A percentile compares a stretch with the other conserved stretches of the same genome.
These are phyloP conservation scores for Solanum commersonii DNA, from an alignment of 257 asterid genomes.

Conservation along the genomic window DNA sequence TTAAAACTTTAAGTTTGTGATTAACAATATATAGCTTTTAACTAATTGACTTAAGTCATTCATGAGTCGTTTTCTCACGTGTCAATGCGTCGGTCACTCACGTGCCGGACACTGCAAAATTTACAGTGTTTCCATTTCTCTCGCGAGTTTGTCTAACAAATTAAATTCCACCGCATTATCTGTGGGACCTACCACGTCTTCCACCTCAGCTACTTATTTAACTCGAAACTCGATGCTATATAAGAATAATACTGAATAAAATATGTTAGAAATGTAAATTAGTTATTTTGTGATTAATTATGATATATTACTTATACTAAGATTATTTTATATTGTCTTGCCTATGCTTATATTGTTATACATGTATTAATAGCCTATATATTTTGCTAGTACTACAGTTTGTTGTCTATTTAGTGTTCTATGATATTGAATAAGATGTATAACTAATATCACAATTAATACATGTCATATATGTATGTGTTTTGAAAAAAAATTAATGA, in stretches of 20 bases:
- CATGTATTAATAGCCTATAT: neutral
- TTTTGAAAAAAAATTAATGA: too few species aligned
- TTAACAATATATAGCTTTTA: neutral
- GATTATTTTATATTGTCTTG: too few species aligned
- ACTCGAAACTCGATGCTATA: neutral
- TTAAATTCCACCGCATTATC: neutral
- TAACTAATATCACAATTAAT: too few species aligned
- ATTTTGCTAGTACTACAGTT: neutral
- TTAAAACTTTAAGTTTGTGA: too few species aligned
- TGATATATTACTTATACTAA: too few species aligned
- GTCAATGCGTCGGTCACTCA: slow-evolving; percentile 7
- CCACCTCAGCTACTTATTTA: neutral
- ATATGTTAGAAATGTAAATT: too few species aligned
- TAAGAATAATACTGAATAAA: too few species aligned
- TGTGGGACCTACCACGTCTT: neutral
- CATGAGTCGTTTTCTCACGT: neutral
- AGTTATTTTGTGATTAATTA: too few species aligned
- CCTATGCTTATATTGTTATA: too few species aligned
- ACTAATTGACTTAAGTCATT: neutral
- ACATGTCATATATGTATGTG: neutral
- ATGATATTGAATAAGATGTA: too few species aligned
- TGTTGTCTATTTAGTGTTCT: neutral
- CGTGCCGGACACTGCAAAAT: slow-evolving; percentile 2
- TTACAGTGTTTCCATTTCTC: neutral
- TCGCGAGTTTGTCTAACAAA: neutral